Conservation (phyloP, 2,329 filamentous ascomycete genomes). For the Alternaria sp. region DNA sequence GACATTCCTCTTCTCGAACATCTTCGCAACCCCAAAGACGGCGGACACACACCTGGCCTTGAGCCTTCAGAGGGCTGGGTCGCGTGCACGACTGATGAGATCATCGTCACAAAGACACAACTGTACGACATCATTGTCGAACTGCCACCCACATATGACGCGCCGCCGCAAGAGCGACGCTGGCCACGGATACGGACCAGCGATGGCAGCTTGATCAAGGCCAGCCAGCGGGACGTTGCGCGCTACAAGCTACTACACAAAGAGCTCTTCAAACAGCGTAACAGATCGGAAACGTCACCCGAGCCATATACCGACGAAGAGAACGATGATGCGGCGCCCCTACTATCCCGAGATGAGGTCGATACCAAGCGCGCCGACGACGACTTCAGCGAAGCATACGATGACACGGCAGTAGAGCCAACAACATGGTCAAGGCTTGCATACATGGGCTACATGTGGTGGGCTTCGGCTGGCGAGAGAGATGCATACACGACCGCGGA, state of each 20-base stretch:
- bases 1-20: slow-evolving; percentile 82
- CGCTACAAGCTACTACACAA: slow-evolving; percentile 63
- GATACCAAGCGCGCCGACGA: slow-evolving; percentile 41
- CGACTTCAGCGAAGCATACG: slow-evolving; percentile 47
- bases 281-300: slow-evolving; percentile 31
- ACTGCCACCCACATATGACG: slow-evolving; percentile 71
- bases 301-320: slow-evolving; percentile 33
- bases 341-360: slow-evolving; percentile 35
- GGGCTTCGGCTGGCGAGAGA: slow-evolving; percentile 83
- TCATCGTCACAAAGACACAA: slow-evolving; percentile 83
- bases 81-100: slow-evolving; percentile 94
- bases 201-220: slow-evolving; percentile 73
- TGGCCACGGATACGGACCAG: slow-evolving; percentile 79
- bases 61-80: slow-evolving; percentile 74
- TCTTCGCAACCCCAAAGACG: slow-evolving; percentile 55
- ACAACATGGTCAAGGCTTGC: slow-evolving; percentile 75
- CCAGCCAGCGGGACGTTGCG: slow-evolving; percentile 88
- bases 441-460: slow-evolving; percentile 88
- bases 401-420: slow-evolving; percentile 61
- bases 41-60: slow-evolving; percentile 54
- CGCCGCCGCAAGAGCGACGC: slow-evolving; percentile 61
- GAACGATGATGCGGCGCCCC: slow-evolving; percentile 32
- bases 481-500: slow-evolving; percentile 64
- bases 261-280: slow-evolving; percentile 46
- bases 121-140: slow-evolving; percentile 92